Evolutionary conservation across 2,329 filamentous ascomycete species (phyloP).

Genomic region (Beauveria pseudobassiana): DNA sequence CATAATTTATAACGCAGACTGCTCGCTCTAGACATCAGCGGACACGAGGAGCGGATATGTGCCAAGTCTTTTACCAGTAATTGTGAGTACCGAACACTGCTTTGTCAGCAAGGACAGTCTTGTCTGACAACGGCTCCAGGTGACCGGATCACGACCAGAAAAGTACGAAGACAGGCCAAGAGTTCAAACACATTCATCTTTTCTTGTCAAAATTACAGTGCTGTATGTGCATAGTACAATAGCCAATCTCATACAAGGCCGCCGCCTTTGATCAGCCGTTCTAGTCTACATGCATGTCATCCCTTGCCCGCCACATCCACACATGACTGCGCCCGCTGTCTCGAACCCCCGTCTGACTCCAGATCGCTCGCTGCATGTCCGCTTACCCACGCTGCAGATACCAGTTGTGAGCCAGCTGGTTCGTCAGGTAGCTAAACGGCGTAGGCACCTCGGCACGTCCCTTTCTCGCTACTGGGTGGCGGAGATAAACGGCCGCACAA

Average conservation of each 20-base stretch:
- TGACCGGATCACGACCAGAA: no score
- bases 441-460: constrained; percentile 78
- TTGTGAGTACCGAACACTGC: no score
- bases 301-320: background rate
- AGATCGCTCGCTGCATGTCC: constrained; percentile 9
- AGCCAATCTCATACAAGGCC: constrained; percentile 4
- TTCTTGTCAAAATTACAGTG: background rate
- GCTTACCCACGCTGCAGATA: constrained; percentile 72
- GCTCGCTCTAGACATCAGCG: background rate
- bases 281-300: constrained; percentile 10
- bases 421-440: constrained; percentile 64
- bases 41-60: background rate
- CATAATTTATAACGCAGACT: no score
- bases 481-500: constrained; percentile 88
- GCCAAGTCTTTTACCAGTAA: background rate
- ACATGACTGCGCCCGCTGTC: background rate
- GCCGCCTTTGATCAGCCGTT: background rate
- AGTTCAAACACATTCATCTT: no score
- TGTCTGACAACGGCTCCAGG: no score
- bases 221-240: constrained; percentile 8
- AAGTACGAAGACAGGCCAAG: no score
- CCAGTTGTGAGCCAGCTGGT: constrained; percentile 86
- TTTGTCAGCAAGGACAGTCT: background rate
- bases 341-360: background rate
- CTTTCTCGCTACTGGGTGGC: constrained; percentile 83